These are phyloP conservation scores for Ascochyta viciae-villosae DNA, from an alignment of 2,329 filamentous ascomycete genomes.

Conservation along the genomic window DNA sequence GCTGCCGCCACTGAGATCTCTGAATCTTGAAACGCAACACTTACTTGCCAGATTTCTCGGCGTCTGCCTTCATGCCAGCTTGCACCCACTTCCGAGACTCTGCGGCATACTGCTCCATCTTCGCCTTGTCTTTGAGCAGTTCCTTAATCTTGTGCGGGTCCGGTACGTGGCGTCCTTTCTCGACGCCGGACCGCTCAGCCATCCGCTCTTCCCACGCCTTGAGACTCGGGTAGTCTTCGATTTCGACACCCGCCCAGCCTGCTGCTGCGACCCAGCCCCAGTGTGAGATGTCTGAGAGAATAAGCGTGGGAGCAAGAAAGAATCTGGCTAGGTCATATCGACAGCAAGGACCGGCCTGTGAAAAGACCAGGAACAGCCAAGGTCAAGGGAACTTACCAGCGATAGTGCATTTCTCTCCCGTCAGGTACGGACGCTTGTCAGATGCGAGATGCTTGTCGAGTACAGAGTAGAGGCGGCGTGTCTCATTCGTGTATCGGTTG, in stretches of 20 bases:
- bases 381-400: slow-evolving; percentile 29
- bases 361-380: not conserved
- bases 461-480: slow-evolving; percentile 79
- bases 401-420: slow-evolving; percentile 70
- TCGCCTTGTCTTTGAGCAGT: slow-evolving; percentile 62
- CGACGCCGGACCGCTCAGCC: slow-evolving; percentile 70
- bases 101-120: slow-evolving; percentile 63
- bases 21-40: slow-evolving; percentile 11
- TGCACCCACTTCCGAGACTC: slow-evolving; percentile 70
- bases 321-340: not conserved
- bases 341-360: not conserved
- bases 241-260: slow-evolving; percentile 68
- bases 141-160: slow-evolving; percentile 67
- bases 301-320: not conserved
- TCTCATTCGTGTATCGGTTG: slow-evolving; percentile 83
- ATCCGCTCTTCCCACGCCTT: slow-evolving; percentile 80
- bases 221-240: slow-evolving; percentile 76
- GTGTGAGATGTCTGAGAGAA: slow-evolving; percentile 69
- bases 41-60: slow-evolving; percentile 41
- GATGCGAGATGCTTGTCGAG: slow-evolving; percentile 72
- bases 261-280: slow-evolving; percentile 77
- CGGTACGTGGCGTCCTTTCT: slow-evolving; percentile 79
- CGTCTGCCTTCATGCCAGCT: slow-evolving; percentile 71
- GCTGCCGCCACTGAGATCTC: not conserved
- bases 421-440: slow-evolving; percentile 59